These are phyloP conservation scores for Ogataea corticis DNA, from an alignment of 805 yeast species.

Conservation along the genomic window DNA sequence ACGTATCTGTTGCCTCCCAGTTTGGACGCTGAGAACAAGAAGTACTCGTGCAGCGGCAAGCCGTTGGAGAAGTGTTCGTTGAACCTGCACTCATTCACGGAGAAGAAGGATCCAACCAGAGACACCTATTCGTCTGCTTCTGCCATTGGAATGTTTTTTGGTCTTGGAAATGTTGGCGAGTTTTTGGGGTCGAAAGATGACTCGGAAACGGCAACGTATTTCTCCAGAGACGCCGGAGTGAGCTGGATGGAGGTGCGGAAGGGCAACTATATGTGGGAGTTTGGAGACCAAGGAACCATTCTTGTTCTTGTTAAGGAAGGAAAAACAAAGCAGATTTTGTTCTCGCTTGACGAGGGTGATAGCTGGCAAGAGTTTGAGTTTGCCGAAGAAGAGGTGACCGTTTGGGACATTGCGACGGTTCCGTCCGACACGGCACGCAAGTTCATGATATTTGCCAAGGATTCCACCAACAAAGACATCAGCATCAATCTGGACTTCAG, in stretches of 20 bases:
- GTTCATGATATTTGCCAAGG: constrained; percentile 64
- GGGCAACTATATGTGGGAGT: constrained; percentile 89
- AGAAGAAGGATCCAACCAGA: constrained; percentile 68
- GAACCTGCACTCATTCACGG: constrained; percentile 89
- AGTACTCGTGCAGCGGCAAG: constrained; percentile 48
- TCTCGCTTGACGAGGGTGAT: constrained; percentile 77
- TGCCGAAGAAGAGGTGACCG: constrained; percentile 51
- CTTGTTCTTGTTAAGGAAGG: constrained; percentile 66
- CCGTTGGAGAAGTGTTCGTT: constrained; percentile 67
- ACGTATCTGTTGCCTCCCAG: constrained; percentile 66
- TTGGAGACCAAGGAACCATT: constrained; percentile 91
- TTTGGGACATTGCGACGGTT: constrained; percentile 80
- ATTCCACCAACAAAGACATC: constrained; percentile 32
- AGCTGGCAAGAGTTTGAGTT: constrained; percentile 73
- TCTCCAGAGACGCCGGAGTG: constrained; percentile 88
- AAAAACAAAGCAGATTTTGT: constrained; percentile 57
- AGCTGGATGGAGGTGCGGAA: constrained; percentile 80
- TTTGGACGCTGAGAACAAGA: constrained; percentile 59
- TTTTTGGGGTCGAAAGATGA: constrained; percentile 45
- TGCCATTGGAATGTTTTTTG: constrained; percentile 86
- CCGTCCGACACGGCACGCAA: constrained; percentile 88
- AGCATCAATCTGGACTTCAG: constrained; percentile 61
- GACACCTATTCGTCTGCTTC: constrained; percentile 87
- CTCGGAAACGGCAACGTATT: constrained; percentile 57
- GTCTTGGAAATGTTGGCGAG: constrained; percentile 91